Evolutionary conservation across 108 stramenopile genomes (phyloP).

Genomic region (Cyclotella kingstonii): DNA sequence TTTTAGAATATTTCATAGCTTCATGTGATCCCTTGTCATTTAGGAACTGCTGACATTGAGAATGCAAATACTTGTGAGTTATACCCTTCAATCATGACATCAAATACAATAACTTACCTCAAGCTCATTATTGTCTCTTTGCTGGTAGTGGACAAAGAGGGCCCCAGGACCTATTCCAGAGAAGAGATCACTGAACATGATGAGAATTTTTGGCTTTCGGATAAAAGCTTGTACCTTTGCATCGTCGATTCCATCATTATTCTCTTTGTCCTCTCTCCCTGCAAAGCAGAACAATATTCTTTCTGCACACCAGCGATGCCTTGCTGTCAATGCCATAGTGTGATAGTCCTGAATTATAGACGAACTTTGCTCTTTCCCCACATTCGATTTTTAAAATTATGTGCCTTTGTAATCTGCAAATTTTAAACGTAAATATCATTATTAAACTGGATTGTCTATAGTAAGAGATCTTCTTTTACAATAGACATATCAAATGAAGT

Average conservation of each 20-base stretch:
- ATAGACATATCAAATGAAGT: too few species aligned
- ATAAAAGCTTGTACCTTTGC: slow-evolving; percentile 53
- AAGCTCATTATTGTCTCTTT: slow-evolving; percentile 25
- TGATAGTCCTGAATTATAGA: too few species aligned
- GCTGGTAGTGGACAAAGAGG: slow-evolving; percentile 72
- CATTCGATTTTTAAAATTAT: too few species aligned
- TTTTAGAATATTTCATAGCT: slow-evolving; percentile 11
- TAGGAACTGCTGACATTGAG: slow-evolving; percentile 5
- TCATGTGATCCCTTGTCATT: slow-evolving; percentile 5
- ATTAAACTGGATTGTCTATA: too few species aligned
- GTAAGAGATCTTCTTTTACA: too few species aligned
- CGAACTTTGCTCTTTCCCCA: too few species aligned
- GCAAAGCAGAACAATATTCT: slow-evolving; percentile 63
- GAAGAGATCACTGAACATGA: slow-evolving; percentile 61
- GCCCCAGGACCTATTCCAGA: slow-evolving; percentile 51
- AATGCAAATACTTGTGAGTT: too few species aligned
- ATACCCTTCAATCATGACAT: too few species aligned
- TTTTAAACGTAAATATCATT: too few species aligned
- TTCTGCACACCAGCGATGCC: slow-evolving; percentile 71
- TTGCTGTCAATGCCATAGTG: slow-evolving; percentile 50
- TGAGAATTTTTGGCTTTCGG: slow-evolving; percentile 45
- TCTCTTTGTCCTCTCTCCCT: slow-evolving; percentile 33
- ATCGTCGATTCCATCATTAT: slow-evolving; percentile 51
- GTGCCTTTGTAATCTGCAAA: too few species aligned
- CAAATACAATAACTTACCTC: slow-evolving; percentile 10